Conservation (phyloP, 1,139 yeast genomes). For the Hemisphaericaspora xylofermentans region DNA sequence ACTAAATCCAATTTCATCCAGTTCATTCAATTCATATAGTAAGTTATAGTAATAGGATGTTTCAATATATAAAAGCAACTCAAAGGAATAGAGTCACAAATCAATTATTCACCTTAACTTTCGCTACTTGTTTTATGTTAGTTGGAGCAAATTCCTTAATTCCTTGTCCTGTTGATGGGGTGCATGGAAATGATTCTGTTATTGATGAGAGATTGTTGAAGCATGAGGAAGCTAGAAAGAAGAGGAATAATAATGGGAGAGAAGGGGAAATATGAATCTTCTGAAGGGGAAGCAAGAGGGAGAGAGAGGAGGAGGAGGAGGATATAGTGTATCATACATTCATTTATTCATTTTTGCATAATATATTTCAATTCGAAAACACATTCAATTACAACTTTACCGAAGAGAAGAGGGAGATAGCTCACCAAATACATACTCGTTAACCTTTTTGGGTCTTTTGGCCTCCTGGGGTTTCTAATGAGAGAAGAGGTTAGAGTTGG, state of each 20-base stretch:
- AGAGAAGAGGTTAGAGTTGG: too few species aligned
- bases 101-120: conserved; percentile 73
- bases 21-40: neutral
- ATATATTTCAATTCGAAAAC: too few species aligned
- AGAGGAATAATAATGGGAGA: neutral
- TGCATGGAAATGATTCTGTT: conserved; percentile 44
- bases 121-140: conserved; percentile 65
- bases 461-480: too few species aligned
- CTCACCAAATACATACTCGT: too few species aligned
- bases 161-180: conserved; percentile 72
- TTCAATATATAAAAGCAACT: conserved; percentile 47
- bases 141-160: conserved; percentile 69
- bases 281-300: neutral
- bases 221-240: conserved; percentile 10
- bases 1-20: too few species aligned
- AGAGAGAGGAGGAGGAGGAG: too few species aligned
- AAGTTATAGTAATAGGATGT: too few species aligned
- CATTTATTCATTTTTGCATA: too few species aligned
- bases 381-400: too few species aligned
- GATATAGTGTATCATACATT: too few species aligned
- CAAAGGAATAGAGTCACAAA: conserved; percentile 57
- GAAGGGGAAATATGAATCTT: neutral
- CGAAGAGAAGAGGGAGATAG: too few species aligned
- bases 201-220: conserved; percentile 30
- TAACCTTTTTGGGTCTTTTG: too few species aligned